Percentiles rank a stretch among this genome's conserved stretches.
Conservation (phyloP, 2,329 filamentous ascomycete species). For the Fusarium chaquense region DNA sequence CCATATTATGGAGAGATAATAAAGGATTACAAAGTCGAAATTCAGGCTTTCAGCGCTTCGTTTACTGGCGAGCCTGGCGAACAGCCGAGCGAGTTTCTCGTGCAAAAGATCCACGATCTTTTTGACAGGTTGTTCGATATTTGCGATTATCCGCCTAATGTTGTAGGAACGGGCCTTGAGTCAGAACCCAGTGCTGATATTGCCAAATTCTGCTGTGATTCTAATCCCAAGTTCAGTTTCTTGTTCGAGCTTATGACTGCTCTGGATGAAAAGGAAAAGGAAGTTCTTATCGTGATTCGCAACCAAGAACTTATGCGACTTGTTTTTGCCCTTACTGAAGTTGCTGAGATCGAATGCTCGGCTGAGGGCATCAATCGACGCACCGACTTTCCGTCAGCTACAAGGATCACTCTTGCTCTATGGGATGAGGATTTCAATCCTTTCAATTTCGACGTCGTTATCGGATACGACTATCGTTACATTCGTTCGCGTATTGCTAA, state of each 20-base stretch:
- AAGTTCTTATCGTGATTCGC: conserved; percentile 66
- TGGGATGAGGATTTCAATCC: conserved; percentile 55
- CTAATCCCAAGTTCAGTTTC: conserved; percentile 72
- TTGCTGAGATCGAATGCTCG: conserved; percentile 53
- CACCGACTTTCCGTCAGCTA: conserved; percentile 51
- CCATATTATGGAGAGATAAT: conserved; percentile 65
- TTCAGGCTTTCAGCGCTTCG: conserved; percentile 59
- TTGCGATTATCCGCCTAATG: conserved; percentile 68
- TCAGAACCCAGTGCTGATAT: conserved; percentile 56
- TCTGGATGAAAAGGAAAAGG: conserved; percentile 59
- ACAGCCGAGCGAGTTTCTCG: conserved; percentile 55
- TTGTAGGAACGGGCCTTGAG: conserved; percentile 58
- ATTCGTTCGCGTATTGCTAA: conserved; percentile 55
- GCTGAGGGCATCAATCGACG: conserved; percentile 50
- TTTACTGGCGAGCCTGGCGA: conserved; percentile 57
- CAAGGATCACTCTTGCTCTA: conserved; percentile 59
- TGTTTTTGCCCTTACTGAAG: conserved; percentile 62
- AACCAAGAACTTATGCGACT: conserved; percentile 64
- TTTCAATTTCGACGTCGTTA: conserved; percentile 61
- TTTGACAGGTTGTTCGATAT: conserved; percentile 65
- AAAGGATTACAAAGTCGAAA: conserved; percentile 56
- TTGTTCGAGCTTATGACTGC: conserved; percentile 61
- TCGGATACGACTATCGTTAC: conserved; percentile 64
- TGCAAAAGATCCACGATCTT: conserved; percentile 63
- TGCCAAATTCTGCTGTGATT: conserved; percentile 66